phyloP scores from a whole-genome alignment of 108 stramenopile species.

The Skeletonema marinoi region DNA sequence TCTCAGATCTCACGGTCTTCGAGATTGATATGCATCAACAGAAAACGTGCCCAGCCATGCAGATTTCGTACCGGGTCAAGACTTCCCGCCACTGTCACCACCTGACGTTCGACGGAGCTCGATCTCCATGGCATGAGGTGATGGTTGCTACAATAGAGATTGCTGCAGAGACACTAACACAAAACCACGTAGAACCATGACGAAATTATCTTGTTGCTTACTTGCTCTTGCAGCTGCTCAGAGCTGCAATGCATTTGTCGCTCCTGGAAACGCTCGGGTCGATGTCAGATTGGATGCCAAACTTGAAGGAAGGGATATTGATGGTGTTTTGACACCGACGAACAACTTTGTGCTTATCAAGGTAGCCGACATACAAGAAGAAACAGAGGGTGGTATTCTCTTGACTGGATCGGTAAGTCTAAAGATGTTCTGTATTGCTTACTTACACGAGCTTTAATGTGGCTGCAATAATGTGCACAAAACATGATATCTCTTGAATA shows the following conservation, averaged over 20 bases:
- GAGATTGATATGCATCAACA: too few species aligned
- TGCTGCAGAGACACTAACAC: neutral
- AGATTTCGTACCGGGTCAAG: neutral
- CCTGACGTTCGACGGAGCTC: neutral
- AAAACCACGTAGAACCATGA: neutral
- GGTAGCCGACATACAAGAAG: conserved; percentile 56
- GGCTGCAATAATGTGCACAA: neutral
- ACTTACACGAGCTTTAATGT: neutral
- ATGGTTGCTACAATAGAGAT: neutral
- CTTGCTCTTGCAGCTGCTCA: neutral
- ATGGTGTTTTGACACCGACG: conserved; percentile 62
- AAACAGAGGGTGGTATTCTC: conserved; percentile 83
- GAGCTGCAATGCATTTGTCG: conserved; percentile 2
- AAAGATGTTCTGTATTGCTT: neutral
- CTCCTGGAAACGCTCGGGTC: conserved; percentile 6
- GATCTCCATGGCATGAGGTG: neutral
- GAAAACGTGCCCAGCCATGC: neutral
- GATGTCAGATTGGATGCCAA: conserved; percentile 18
- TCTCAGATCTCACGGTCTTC: too few species aligned
- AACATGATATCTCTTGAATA: too few species aligned
- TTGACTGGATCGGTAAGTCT: conserved; percentile 64
- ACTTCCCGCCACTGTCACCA: neutral
- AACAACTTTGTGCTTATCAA: conserved; percentile 88
- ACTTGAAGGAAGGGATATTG: conserved; percentile 71
- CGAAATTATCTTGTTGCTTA: conserved; percentile 10